Evolutionary conservation across 192 early-diverging fungal genomes (phyloP), one percentile per base, ranked within the genome.

Genomic region (Allomyces macrogynus): DNA sequence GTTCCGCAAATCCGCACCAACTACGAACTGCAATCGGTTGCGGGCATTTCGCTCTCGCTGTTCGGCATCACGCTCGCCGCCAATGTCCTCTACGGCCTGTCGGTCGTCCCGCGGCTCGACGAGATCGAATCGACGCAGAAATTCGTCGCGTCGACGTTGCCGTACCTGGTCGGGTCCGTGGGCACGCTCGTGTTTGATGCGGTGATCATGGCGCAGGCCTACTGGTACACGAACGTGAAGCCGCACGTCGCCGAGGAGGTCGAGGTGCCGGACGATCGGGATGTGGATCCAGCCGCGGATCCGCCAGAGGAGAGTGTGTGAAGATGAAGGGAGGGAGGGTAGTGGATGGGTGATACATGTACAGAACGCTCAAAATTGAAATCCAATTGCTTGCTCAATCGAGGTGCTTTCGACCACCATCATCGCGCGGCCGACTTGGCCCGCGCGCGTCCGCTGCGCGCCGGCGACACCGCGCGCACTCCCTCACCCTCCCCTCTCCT

Each of bases 1-100:
- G 77, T 78, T 61, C 77, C 77, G 42, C 77, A 78, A 43, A 49
- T 78, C 10, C 24, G 60, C 23, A 67, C 73, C 61, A 77, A 78
- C 64, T 61, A 72, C 61, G 49, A 68, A 60, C 40, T 54, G 14
- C 61, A 69, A 60, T 71, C 69, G 7, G 74, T 75, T 22, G 70
- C 74, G 43, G 77, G 76, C 0, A 63, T 78, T 25, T 70, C 67
- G n/a, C 49, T 75, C 18, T 24, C 26, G 1, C 67, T 78, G 25
- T 75, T 78, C 20, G 16, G 64, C 40, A 64, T 76, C 40, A 77
- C 77, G 4, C 64, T 78, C 43, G 23, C 69, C 23, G 77, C 75
- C 63, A 78, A 78, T 62, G 23, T 77, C n/a, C 43, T 64, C 42
- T 78, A 78, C 61, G 72, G 72, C 60, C 16, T 67, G 42, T 61